Conservation (phyloP, 805 yeast genomes). For the Kodamaea restingae region DNA sequence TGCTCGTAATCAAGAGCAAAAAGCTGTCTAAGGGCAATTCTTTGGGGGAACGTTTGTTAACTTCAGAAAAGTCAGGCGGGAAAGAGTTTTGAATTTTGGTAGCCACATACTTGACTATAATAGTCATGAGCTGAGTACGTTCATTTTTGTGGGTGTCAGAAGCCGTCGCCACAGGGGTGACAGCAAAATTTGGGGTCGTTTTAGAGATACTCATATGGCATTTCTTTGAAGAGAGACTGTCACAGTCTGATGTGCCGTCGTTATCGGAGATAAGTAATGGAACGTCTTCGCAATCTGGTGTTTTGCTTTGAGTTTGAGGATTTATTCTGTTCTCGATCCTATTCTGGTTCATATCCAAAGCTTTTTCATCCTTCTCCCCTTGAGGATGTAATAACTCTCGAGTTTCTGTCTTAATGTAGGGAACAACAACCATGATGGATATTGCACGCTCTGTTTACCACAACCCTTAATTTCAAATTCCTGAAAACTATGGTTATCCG, state of each 20-base stretch:
- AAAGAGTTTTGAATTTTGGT: slow-evolving; percentile 41
- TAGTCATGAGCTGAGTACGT: slow-evolving; percentile 37
- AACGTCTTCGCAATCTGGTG: slow-evolving; percentile 20
- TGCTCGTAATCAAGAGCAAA: slow-evolving; percentile 33
- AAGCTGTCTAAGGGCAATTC: slow-evolving; percentile 40
- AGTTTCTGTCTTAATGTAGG: neutral
- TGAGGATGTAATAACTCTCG: neutral
- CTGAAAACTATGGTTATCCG: neutral
- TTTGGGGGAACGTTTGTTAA: slow-evolving; percentile 17
- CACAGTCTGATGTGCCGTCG: slow-evolving; percentile 28
- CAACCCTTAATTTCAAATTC: neutral
- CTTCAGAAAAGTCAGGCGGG: slow-evolving; percentile 32
- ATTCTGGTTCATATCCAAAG: neutral
- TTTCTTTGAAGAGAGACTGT: slow-evolving; percentile 15
- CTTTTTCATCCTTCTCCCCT: neutral
- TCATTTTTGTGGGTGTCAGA: slow-evolving; percentile 26
- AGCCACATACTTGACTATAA: slow-evolving; percentile 40
- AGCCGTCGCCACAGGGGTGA: neutral
- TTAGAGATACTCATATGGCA: neutral
- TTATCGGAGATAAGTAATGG: slow-evolving; percentile 32
- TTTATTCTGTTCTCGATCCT: neutral
- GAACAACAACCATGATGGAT: slow-evolving; percentile 1
- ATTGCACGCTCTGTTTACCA: neutral
- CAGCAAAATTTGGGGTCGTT: neutral
- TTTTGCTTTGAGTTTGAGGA: neutral